Evolutionary conservation across 306 rosid species (phyloP).

Genomic region (Quercus gilva): DNA sequence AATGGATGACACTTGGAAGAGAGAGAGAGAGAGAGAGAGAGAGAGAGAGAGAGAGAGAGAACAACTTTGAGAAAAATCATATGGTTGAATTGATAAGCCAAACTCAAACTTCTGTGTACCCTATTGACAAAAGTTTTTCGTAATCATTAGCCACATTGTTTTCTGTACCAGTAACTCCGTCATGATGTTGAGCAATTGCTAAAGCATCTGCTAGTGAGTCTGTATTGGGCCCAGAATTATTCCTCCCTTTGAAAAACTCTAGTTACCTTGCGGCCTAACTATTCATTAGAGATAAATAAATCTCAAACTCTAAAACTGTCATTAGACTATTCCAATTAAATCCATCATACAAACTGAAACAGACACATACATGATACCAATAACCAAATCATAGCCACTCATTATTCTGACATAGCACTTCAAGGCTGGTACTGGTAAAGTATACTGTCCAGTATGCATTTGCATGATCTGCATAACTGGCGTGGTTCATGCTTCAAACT

Average conservation of each 20-base stretch:
- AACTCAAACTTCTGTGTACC: conserved; percentile 40
- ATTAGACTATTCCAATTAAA: background rate
- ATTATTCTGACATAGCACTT: conserved; percentile 40
- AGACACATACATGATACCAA: conserved; percentile 41
- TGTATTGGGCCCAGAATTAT: too few species aligned
- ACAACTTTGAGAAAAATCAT: background rate
- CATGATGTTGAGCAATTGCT: conserved; percentile 47
- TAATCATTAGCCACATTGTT: conserved; percentile 81
- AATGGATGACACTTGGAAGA: too few species aligned
- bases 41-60: too few species aligned
- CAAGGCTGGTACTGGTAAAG: conserved; percentile 72
- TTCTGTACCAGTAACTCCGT: conserved; percentile 69
- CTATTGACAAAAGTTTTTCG: conserved; percentile 55
- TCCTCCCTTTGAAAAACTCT: too few species aligned
- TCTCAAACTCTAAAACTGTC: too few species aligned
- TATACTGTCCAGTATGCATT: conserved; percentile 93
- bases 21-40: too few species aligned
- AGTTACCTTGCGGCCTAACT: too few species aligned
- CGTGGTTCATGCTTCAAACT: conserved; percentile 15
- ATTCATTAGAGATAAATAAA: too few species aligned
- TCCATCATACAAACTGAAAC: background rate
- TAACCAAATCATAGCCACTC: conserved; percentile 55
- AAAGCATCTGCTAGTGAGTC: too few species aligned
- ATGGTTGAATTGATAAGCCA: background rate
- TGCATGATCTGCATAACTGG: conserved; percentile 67